Evolutionary conservation across 164 flowering plant species (phyloP), one percentile per base, ranked within the genome.

Genomic region (Berberis vulgaris): DNA sequence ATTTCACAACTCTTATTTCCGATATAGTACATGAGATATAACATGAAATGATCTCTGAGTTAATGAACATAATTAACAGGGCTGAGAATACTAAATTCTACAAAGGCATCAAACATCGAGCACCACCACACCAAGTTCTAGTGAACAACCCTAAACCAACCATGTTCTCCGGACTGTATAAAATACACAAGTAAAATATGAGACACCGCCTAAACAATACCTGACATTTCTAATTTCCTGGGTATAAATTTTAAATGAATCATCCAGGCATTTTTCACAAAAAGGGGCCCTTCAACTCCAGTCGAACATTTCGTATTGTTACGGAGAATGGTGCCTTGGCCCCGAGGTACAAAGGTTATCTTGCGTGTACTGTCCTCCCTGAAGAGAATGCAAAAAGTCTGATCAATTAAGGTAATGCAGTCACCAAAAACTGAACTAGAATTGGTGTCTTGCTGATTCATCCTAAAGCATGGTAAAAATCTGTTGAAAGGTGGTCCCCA

Each of bases 181-280:
- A n/a, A 52, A 11, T 41, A 56, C 61, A 40, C 56, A 40, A 54
- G 39, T n/a, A 45, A 11, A 49, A 13, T 6, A 58, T 3, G 58
- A 65, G 5, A 4, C n/a, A 26, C 9, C 10, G n/a, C 54, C 45
- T 41, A 47, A 46, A 49, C 41, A 65, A 47, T 57, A 63, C 39
- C 68, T 65, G 4, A 7, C 12, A 65, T 57, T 65, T 65, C 62
- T 65, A 65, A 39, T 40, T 26, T 26, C 26, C 26, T 26, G 26
- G 26, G 26, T 26, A 26, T 26, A 26, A 26, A 26, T 26, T 26
- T 26, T 26, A 26, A 26, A 26, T 26, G 26, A 26, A 26, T 0
- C 41, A 39, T 49, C 43, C 41, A 49, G 57, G 61, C 61, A 41
- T 13, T 7, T 57, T 41, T 41, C 62, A 57, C 42, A 65, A 56